Percentiles rank a stretch among this genome's conserved stretches.
These are phyloP conservation scores for Pinus taeda DNA, from an alignment of 75 land plant species.

Conservation along the genomic window DNA sequence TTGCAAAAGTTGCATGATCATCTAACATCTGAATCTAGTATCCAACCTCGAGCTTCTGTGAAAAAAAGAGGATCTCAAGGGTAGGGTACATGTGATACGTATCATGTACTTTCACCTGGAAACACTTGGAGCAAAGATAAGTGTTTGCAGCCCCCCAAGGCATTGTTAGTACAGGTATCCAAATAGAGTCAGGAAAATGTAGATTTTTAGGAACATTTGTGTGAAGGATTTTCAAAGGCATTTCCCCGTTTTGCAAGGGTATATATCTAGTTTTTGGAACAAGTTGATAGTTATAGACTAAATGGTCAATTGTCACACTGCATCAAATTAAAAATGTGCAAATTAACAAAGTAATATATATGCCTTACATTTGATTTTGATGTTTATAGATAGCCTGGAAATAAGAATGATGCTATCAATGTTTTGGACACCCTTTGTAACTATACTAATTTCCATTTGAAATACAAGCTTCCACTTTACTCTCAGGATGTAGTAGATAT, in stretches of 20 bases:
- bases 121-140: slow-evolving; percentile 32
- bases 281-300: slow-evolving; percentile 41
- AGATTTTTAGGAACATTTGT: neutral
- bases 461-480: slow-evolving; percentile 30
- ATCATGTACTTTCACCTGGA: slow-evolving; percentile 17
- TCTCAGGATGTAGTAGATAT: slow-evolving; percentile 32
- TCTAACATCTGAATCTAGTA: slow-evolving; percentile 21
- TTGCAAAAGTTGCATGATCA: slow-evolving; percentile 40
- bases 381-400: neutral
- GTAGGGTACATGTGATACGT: slow-evolving; percentile 11
- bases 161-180: slow-evolving; percentile 2
- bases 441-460: neutral
- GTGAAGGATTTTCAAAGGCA: slow-evolving; percentile 15
- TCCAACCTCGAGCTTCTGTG: neutral
- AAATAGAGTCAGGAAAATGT: neutral
- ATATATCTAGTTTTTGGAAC: slow-evolving; percentile 38
- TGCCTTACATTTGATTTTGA: neutral
- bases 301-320: slow-evolving; percentile 34
- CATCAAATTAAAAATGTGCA: slow-evolving; percentile 24
- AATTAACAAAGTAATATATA: slow-evolving; percentile 24
- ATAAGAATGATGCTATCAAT: neutral
- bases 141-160: slow-evolving; percentile 5
- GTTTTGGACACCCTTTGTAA: neutral
- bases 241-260: slow-evolving; percentile 27
- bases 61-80: slow-evolving; percentile 13